Evolutionary conservation across 495 filamentous ascomycete species (phyloP), one percentile per base, ranked within the genome.

Genomic region (Podospora sp.): DNA sequence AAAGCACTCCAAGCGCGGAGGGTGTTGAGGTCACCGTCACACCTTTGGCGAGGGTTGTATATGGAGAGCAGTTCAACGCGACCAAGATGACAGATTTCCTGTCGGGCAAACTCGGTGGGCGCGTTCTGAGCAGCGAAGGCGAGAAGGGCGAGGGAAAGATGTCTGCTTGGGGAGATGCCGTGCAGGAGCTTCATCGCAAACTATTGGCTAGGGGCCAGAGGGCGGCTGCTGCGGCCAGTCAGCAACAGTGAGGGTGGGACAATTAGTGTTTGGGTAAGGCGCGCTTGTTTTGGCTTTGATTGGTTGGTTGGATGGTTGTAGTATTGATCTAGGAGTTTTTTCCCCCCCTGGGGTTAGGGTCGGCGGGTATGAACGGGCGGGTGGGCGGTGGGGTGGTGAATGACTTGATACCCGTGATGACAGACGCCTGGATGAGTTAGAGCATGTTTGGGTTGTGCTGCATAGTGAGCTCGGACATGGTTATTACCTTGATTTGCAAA

Each of bases 41-140:
- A 25, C 80, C 81, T 0, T 77, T 74, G 36, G 89, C 83, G 0
- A 76, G 73, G 60, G 85, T 91, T 2, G 81, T 87, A 7, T 92
- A 92, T 75, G 90, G 90, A 0, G 89, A 91, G 72, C 78, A 77
- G 63, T 89, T 90, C 68, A 87, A 87, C 58, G 82, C 81, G 72
- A 82, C 77, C 22, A 90, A 88, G 72, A 87, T 92, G 81, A 65
- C 66, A 27, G 87, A 89, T 58, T 90, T 89, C 66, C 70, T 91
- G 52, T 68, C 75, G 26, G 77, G 74, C 33, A 82, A 78, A 66
- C 73, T 88, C 52, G 84, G 84, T 18, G 70, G 71, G 58, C 59
- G 35, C 9, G 73, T 78, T 5, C 24, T 51, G 18, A 63, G 60
- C 0, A 78, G 75, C 27, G 66, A 71, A 51, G 60, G 70, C 6